phyloP scores from a whole-genome alignment of 192 early-diverging fungal species.

The Backusella psychrophila region DNA sequence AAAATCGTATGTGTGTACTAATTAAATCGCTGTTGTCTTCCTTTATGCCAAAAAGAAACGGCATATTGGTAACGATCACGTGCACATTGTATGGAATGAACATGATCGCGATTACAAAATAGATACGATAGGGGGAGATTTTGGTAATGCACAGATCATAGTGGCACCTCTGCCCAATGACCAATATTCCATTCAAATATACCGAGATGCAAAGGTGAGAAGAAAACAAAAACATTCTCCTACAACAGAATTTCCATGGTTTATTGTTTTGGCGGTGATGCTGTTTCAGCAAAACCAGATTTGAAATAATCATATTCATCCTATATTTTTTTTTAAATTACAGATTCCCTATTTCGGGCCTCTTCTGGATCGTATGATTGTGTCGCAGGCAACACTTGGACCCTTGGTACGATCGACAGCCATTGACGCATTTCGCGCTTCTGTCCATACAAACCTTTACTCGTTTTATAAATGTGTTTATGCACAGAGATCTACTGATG shows the following conservation, averaged over 20 bases:
- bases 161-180: conserved; percentile 79
- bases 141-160: conserved; percentile 94
- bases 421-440: conserved; percentile 65
- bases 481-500: conserved; percentile 55
- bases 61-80: conserved; percentile 98
- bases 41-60: conserved; percentile 66
- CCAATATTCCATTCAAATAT: conserved; percentile 51
- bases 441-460: conserved; percentile 30
- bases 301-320: too few relatives aligned
- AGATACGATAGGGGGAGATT: conserved; percentile 96
- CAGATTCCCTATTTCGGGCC: conserved; percentile 85
- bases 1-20: background rate
- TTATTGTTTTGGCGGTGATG: background rate
- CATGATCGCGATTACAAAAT: conserved; percentile 82
- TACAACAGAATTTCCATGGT: background rate
- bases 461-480: conserved; percentile 57
- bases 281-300: background rate
- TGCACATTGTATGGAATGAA: conserved; percentile 99
- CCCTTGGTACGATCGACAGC: conserved; percentile 80
- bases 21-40: background rate
- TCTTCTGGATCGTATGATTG: conserved; percentile 74
- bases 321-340: background rate
- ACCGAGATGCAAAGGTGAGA: conserved; percentile 56
- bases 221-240: background rate
- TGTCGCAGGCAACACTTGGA: conserved; percentile 71